phyloP scores from a whole-genome alignment of 805 yeast genomes.

The Komagataella phaffii region DNA sequence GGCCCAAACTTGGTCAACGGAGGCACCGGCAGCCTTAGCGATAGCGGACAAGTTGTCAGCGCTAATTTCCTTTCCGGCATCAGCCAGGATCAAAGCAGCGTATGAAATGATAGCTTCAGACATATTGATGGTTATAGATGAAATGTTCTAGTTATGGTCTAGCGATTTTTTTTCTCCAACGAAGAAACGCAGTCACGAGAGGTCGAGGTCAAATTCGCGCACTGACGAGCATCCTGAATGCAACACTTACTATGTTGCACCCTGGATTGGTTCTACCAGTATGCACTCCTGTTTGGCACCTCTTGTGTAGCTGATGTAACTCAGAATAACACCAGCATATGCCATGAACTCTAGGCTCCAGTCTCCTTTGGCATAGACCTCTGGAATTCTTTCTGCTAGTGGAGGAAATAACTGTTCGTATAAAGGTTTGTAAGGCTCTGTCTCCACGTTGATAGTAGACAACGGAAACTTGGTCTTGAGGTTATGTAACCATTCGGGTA shows the following conservation, averaged over 20 bases:
- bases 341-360: slow-evolving; percentile 36
- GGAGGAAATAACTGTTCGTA: slow-evolving; percentile 25
- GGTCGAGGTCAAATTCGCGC: not conserved
- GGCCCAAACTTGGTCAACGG: slow-evolving; percentile 76
- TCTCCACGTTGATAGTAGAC: slow-evolving; percentile 34
- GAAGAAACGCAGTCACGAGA: not conserved
- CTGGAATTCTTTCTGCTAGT: slow-evolving; percentile 9
- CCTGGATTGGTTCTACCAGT: not conserved
- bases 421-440: slow-evolving; percentile 35
- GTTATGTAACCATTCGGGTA: slow-evolving; percentile 37
- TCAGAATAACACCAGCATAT: slow-evolving; percentile 22
- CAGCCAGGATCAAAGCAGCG: slow-evolving; percentile 98
- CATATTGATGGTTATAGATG: slow-evolving; percentile 25
- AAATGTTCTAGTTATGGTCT: not conserved
- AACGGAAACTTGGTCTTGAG: slow-evolving; percentile 20
- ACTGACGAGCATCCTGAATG: not conserved
- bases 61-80: slow-evolving; percentile 83
- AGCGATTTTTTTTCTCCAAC: slow-evolving; percentile 1
- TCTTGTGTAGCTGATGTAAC: slow-evolving; percentile 14
- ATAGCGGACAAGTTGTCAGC: slow-evolving; percentile 71
- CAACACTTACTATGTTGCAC: not conserved
- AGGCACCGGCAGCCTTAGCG: slow-evolving; percentile 73
- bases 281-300: slow-evolving; percentile 6
- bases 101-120: slow-evolving; percentile 92
- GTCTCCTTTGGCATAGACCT: slow-evolving; percentile 32